These are phyloP conservation scores for Auxenochlorella pyrenoidosa DNA, from an alignment of 139 green algal species.

Conservation along the genomic window DNA sequence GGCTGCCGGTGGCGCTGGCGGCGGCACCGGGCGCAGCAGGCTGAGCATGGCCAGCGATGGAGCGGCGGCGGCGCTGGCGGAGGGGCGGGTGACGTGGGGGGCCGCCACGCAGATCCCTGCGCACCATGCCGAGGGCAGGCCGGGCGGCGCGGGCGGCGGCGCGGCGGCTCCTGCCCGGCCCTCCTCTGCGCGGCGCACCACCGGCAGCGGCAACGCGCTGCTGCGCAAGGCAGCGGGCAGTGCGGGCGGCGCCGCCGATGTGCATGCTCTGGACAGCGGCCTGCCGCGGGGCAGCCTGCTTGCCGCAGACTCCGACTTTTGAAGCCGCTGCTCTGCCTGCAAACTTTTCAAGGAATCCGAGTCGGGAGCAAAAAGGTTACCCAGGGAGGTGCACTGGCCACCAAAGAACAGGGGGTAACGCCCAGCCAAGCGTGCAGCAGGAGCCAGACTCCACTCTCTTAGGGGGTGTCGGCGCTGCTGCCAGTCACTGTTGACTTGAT, in stretches of 20 bases:
- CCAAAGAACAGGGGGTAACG: too few relatives aligned
- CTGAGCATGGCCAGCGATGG: not conserved
- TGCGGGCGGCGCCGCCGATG: not conserved
- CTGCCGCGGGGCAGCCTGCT: not conserved
- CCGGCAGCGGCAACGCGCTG: conserved; percentile 22
- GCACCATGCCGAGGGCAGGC: not conserved
- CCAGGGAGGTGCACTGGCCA: too few relatives aligned
- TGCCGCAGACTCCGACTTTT: conserved; percentile 1
- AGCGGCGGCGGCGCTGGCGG: not conserved
- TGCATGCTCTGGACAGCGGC: not conserved
- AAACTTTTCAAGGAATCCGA: too few relatives aligned
- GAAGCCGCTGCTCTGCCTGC: too few relatives aligned
- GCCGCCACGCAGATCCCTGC: not conserved
- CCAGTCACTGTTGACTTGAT: too few relatives aligned
- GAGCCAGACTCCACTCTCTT: too few relatives aligned
- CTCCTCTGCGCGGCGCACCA: not conserved
- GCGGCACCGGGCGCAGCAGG: not conserved
- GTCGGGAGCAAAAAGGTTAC: too few relatives aligned
- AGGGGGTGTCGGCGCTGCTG: too few relatives aligned
- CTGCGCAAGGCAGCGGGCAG: not conserved
- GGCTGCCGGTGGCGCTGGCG: not conserved
- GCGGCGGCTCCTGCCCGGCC: not conserved
- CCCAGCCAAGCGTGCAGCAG: too few relatives aligned
- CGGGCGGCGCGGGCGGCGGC: not conserved
- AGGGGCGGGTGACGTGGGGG: not conserved